Evolutionary conservation across 352 stramenopile genomes (phyloP), one percentile per base, ranked within the genome.

Genomic region (Phytophthora litchii): DNA sequence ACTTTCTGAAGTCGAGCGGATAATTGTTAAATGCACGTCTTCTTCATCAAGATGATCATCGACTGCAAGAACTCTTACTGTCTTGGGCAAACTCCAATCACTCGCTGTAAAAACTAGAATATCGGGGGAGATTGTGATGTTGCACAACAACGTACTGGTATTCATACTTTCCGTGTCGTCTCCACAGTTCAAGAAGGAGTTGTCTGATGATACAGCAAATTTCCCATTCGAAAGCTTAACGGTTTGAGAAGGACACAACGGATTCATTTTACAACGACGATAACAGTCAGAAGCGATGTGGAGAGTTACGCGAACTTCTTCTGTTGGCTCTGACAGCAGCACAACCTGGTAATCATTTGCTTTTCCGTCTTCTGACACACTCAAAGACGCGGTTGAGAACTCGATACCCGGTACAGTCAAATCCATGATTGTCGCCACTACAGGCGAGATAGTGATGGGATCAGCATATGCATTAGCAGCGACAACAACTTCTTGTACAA

Each of bases 291-390:
- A 79, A 10, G 67, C 48, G 2, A 81, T 76, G 32, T 83, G 67
- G 12, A 93, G 61, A 1, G 44, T 25, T 2, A 93, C 63, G 6
- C 43, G 35, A 7, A 91, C 81, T 7, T 80, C 44, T 20, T 67
- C 52, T 11, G 67, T 91, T 6, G 84, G 84, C 47, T 91, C 76
- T 0, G 81, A 89, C 0, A 88, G 64, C 27, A 93, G 27, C 4
- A 90, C 46, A 8, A 91, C 72, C 50, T 93, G 81, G 45, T 89
- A 93, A 46, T 91, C 78, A 25, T 91, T 91, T 2, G 69, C 79
- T 35, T 80, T 78, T 0, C 84, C 84, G 1, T 78, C 67, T 51
- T 93, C 84, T 0, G 81, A 88, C 1, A 93, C 78, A 8, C 72
- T 70, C 8, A 93, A 45, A 3, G 81, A 89, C 16, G 42, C 76